Evolutionary conservation across 352 stramenopile genomes (phyloP), one percentile per base, ranked within the genome.

Genomic region (Globisporangium viniferum): DNA sequence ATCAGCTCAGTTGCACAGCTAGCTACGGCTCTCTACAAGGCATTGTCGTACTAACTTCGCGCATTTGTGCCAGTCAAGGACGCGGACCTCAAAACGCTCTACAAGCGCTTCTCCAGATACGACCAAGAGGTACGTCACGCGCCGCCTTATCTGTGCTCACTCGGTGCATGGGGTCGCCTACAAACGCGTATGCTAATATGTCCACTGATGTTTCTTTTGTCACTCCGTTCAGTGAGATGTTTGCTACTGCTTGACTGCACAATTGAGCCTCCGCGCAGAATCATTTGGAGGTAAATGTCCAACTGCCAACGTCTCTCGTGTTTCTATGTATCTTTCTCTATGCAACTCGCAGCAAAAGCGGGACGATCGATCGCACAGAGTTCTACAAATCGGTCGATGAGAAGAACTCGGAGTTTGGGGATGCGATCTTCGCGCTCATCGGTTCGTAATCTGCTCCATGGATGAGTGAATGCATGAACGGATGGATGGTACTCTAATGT

Each of bases 401-500:
- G 64, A 86, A 92, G 44, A 72, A 87, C 54, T 89, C 81, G 46
- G 81, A 87, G 24, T 84, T 92, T 56, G 84, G 84, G 44, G 84
- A 92, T 66, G 81, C 84, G 14, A 88, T 92, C 66, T 92, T 92
- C 59, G 74, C 80, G 6, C 72, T 92, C 53, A 92, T 92, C 64
- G 83, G 75, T 82, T 39, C 15, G 72, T 51, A 33, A 18, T n/a
- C n/a, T 20, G 1, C 39, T 35, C 24, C 15, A 55, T 44, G 20
- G 7, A 33, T 6, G 3, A 12, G 36, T 56, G 15, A 12, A 51
- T 56, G 15, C 6, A 51, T 61, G 9, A 18, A n/a, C 20, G 15
- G 33, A 14, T 48, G 5, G 18, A 29, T 44, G 2, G 22, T 54
- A 3, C 3, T 20, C 14, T 51, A 7, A 22, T 36, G 20, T 31